phyloP scores from a whole-genome alignment of 345 rosid genomes.

The Ceriops decandra region DNA sequence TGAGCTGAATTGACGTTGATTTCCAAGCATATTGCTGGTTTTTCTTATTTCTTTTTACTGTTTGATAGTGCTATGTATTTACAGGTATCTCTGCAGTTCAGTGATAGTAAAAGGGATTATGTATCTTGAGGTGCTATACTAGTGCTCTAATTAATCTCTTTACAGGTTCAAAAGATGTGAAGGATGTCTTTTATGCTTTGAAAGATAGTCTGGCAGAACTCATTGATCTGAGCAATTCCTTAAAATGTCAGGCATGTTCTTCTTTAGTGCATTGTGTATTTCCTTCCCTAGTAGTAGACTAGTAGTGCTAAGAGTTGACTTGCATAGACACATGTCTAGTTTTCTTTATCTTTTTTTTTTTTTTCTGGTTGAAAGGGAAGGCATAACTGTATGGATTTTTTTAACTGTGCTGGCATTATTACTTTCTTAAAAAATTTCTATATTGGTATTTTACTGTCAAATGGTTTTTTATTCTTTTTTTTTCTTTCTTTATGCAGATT shows the following conservation, averaged over 20 bases:
- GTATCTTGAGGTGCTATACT: neutral
- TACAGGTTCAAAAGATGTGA: slow-evolving; percentile 73
- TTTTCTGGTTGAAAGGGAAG: neutral
- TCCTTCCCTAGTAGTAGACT: slow-evolving; percentile 8
- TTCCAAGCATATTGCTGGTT: neutral
- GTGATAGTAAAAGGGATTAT: neutral
- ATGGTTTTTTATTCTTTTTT: neutral
- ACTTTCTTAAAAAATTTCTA: neutral
- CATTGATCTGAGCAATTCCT: slow-evolving; percentile 43
- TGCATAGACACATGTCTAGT: too few species aligned
- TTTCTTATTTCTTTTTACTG: neutral
- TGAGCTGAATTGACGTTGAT: neutral
- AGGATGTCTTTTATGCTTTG: slow-evolving; percentile 59
- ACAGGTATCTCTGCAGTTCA: too few species aligned
- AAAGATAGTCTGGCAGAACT: slow-evolving; percentile 69
- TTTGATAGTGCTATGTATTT: neutral
- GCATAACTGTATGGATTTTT: neutral
- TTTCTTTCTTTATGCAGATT: slow-evolving; percentile 51
- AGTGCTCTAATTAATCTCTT: neutral
- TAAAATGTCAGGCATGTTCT: slow-evolving; percentile 67
- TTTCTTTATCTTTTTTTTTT: neutral
- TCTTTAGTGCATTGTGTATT: slow-evolving; percentile 14
- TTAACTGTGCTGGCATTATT: neutral
- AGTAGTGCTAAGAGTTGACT: neutral
- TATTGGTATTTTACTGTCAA: neutral